A percentile compares a stretch with the other conserved stretches of the same genome.
Evolutionary conservation across 768 basidiomycete species (phyloP).

Genomic region (Tylopilus rubrobrunneus): DNA sequence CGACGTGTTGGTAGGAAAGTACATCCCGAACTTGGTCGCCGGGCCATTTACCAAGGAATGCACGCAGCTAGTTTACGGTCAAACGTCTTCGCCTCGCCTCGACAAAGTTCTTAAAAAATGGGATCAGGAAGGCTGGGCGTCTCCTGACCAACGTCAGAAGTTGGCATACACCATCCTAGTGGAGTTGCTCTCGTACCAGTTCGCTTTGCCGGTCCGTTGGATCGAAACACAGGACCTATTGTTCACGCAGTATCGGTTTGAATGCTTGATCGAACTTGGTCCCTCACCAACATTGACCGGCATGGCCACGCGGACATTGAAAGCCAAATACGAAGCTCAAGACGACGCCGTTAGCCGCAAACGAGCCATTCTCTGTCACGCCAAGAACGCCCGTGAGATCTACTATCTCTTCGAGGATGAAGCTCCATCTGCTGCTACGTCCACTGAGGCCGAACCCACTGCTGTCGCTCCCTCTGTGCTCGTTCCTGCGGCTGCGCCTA

Average conservation of each 20-base stretch:
- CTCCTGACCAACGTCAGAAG: too few relatives aligned
- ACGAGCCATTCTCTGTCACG: slow-evolving; percentile 84
- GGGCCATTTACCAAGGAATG: too few relatives aligned
- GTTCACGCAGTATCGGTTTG: slow-evolving; percentile 82
- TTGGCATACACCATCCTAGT: too few relatives aligned
- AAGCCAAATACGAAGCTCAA: slow-evolving; percentile 90
- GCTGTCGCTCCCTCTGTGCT: slow-evolving; percentile 38
- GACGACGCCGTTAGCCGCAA: slow-evolving; percentile 82
- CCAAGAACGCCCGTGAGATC: slow-evolving; percentile 95
- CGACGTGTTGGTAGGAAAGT: too few relatives aligned
- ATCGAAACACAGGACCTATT: slow-evolving; percentile 97
- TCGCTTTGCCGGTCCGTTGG: slow-evolving; percentile 99
- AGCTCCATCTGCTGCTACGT: slow-evolving; percentile 29
- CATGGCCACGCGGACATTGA: slow-evolving; percentile 87
- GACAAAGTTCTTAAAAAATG: too few relatives aligned
- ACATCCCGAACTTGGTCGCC: too few relatives aligned
- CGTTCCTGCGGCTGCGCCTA: slow-evolving; percentile 39
- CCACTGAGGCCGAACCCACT: slow-evolving; percentile 31
- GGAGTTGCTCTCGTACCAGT: too few relatives aligned
- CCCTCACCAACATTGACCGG: slow-evolving; percentile 95
- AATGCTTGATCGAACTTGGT: slow-evolving; percentile 92
- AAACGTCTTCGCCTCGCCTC: too few relatives aligned
- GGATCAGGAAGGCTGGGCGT: too few relatives aligned
- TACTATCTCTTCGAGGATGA: slow-evolving; percentile 98
- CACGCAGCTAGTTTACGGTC: too few relatives aligned